These are phyloP conservation scores for Fusarium sp. DNA, from an alignment of 2,329 filamentous ascomycete species.

Conservation along the genomic window DNA sequence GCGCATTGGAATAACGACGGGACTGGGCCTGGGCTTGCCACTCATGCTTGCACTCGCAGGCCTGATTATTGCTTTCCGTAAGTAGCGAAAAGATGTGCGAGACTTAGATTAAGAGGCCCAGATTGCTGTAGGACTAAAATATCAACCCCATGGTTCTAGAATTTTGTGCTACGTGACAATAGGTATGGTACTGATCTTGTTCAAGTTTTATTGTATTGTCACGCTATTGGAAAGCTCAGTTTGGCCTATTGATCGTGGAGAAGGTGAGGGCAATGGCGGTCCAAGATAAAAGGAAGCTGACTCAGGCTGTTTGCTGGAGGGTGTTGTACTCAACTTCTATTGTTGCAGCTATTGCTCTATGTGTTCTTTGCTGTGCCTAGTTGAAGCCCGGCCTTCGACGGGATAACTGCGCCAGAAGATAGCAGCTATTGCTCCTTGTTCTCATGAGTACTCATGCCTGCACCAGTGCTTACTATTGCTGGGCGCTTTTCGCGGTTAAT, in stretches of 20 bases:
- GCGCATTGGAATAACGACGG: background rate
- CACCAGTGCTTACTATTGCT: background rate
- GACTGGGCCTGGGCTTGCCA: background rate
- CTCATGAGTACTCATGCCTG: background rate
- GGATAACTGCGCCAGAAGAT: too few relatives aligned
- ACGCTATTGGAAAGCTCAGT: background rate
- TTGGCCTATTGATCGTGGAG: background rate
- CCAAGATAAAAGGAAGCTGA: background rate
- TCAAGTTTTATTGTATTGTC: background rate
- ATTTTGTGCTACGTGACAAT: background rate
- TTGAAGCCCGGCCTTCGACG: too few relatives aligned
- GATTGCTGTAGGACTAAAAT: background rate
- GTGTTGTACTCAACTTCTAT: background rate
- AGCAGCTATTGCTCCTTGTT: background rate
- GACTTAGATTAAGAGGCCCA: background rate
- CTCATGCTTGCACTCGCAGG: background rate
- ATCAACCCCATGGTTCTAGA: background rate
- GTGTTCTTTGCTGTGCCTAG: too few relatives aligned
- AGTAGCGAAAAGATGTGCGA: background rate
- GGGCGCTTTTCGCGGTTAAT: background rate
- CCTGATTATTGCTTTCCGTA: background rate
- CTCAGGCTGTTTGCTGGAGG: too few relatives aligned
- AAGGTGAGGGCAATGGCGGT: background rate
- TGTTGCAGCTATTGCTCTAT: background rate
- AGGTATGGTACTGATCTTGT: background rate